A percentile compares a stretch with the other conserved stretches of the same genome.
These are phyloP conservation scores for Taphrina betulina DNA, from an alignment of 1,139 yeast genomes.

Conservation along the genomic window DNA sequence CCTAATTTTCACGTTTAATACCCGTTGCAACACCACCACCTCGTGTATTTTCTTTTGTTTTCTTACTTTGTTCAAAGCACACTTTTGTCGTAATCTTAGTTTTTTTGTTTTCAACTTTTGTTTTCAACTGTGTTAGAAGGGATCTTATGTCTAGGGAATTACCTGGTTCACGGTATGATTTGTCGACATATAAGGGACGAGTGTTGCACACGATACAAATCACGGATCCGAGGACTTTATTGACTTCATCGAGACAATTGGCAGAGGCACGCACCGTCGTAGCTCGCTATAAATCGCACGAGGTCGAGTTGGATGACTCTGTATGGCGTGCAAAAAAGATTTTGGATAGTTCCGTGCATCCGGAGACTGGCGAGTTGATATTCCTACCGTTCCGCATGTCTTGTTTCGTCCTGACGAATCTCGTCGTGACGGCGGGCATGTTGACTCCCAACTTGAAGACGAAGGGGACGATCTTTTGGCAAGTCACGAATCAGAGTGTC, in stretches of 20 bases:
- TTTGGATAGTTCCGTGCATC: constrained; percentile 40
- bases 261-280: constrained; percentile 63
- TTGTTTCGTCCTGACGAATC: constrained; percentile 84
- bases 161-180: constrained; percentile 55
- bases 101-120: too few species aligned
- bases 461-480: constrained; percentile 93
- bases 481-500: constrained; percentile 90
- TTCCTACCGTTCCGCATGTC: constrained; percentile 95
- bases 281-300: constrained; percentile 72
- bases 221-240: constrained; percentile 56
- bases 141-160: too few species aligned
- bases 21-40: too few species aligned
- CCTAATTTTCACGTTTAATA: too few species aligned
- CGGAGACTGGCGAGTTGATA: constrained; percentile 83
- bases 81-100: too few species aligned
- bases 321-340: constrained; percentile 83
- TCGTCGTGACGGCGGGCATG: constrained; percentile 97
- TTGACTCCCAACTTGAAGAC: constrained; percentile 89
- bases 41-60: too few species aligned
- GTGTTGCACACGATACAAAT: constrained; percentile 50
- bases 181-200: constrained; percentile 84
- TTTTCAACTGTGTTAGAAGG: too few species aligned
- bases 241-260: constrained; percentile 66
- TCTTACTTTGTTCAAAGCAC: too few species aligned
- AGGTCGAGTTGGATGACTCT: constrained; percentile 51